Conservation (phyloP, 2,329 filamentous ascomycete genomes). For the Keithomyces neogunnii region DNA sequence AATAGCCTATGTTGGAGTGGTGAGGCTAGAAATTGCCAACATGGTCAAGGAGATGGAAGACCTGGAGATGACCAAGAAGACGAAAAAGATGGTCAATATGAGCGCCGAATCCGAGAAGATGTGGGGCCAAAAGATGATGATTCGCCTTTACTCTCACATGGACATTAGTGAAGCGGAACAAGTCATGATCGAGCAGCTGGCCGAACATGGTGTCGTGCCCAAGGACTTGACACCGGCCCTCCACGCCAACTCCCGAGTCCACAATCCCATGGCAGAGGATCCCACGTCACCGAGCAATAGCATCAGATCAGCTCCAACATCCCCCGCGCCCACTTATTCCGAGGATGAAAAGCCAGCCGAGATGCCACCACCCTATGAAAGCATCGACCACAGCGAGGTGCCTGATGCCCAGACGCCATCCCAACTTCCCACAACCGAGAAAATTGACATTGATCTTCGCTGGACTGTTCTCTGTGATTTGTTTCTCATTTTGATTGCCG, state of each 20-base stretch:
- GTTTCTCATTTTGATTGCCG: conserved; percentile 92
- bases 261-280: conserved; percentile 72
- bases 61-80: conserved; percentile 52
- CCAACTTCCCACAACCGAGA: conserved; percentile 70
- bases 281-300: conserved; percentile 6
- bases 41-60: conserved; percentile 64
- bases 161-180: conserved; percentile 88
- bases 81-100: conserved; percentile 63
- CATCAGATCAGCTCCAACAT: conserved; percentile 11
- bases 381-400: conserved; percentile 59
- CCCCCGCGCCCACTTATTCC: conserved; percentile 15
- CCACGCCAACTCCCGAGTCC: conserved; percentile 86
- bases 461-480: conserved; percentile 97
- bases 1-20: conserved; percentile 90
- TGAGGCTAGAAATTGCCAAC: conserved; percentile 68
- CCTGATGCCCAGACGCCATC: conserved; percentile 76
- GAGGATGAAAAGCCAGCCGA: conserved; percentile 39
- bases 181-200: conserved; percentile 96
- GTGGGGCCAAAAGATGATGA: conserved; percentile 99
- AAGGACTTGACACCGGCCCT: conserved; percentile 75
- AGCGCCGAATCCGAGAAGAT: conserved; percentile 76
- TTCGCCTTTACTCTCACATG: conserved; percentile 90
- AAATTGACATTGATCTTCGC: conserved; percentile 88
- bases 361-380: conserved; percentile 51
- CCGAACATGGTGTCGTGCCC: conserved; percentile 82